These are phyloP conservation scores for Pleurostoma richardsiae DNA, from an alignment of 2,329 filamentous ascomycete species.

Conservation along the genomic window DNA sequence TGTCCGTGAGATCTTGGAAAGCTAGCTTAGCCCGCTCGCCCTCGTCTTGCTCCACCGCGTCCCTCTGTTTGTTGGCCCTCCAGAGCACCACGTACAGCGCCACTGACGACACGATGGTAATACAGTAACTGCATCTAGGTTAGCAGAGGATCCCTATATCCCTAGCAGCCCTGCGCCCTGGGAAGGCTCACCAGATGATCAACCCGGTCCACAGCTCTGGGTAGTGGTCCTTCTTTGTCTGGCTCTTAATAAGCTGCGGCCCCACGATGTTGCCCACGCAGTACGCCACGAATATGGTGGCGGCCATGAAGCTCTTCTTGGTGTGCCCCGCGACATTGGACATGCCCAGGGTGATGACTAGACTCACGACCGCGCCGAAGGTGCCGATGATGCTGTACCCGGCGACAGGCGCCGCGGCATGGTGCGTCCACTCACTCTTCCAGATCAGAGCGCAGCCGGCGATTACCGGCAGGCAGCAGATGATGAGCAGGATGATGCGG, in stretches of 20 bases:
- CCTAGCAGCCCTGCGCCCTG: no score
- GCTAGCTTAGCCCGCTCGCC: constrained; percentile 58
- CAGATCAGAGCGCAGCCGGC: constrained; percentile 72
- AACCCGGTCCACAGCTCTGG: constrained; percentile 35
- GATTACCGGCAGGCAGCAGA: constrained; percentile 68
- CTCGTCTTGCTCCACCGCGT: constrained; percentile 46
- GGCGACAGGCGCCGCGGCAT: constrained; percentile 59
- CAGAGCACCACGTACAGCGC: constrained; percentile 54
- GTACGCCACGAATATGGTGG: constrained; percentile 70
- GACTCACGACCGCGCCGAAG: constrained; percentile 51
- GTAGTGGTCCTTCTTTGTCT: constrained; percentile 57
- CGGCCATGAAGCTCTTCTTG: constrained; percentile 73
- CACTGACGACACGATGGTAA: constrained; percentile 51
- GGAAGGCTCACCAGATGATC: constrained; percentile 44
- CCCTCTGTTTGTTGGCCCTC: constrained; percentile 51
- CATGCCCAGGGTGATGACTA: constrained; percentile 44
- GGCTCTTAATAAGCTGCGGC: constrained; percentile 64
- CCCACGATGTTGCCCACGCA: constrained; percentile 74
- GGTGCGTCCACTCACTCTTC: constrained; percentile 60
- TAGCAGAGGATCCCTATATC: neutral
- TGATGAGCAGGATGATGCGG: constrained; percentile 58
- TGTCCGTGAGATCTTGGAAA: constrained; percentile 65
- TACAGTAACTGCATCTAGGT: constrained; percentile 2
- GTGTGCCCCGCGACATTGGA: constrained; percentile 71
- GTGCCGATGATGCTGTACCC: constrained; percentile 71